Evolutionary conservation across 2,329 filamentous ascomycete genomes (phyloP), one percentile per base, ranked within the genome.

Genomic region (Calonectria naviculata): DNA sequence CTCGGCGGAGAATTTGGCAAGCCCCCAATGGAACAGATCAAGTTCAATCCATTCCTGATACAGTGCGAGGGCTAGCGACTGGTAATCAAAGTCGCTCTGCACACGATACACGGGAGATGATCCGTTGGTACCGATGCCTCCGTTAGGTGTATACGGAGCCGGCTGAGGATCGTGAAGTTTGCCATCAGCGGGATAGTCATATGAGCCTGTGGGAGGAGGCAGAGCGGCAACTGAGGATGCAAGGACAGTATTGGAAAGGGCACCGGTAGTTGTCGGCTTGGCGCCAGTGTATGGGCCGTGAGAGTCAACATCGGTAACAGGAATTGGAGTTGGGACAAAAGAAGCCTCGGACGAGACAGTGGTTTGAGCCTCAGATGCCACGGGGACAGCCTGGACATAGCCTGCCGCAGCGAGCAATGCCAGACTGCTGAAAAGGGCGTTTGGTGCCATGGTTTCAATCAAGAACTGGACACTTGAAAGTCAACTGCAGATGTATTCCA

Each of bases 41-140:
- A 97, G 87, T 83, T 97, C 94, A 65, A 96, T 95, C 89, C 91
- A 97, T 82, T 97, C 94, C 77, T 95, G 93, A 80, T 96, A 95
- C 0, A 96, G 85, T 15, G 89, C 93, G 15, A 97, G 86, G 0
- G 91, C 89, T 34, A 97, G 87, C 0, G 93, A 95, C 80, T 96
- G 88, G 80, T 93, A 97, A 81, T 97, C 94, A 79, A 95, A 97
- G 78, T 97, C 94, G 73, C 92, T 94, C 77, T 94, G 88, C 0
- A 94, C 91, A 71, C 93, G 91, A 82, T 96, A 96, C 1, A 95
- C 90, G 2, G 94, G 94, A 49, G 88, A 87, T 9, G 90, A 89
- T n/a, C 93, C 93, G 71, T 96, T 95, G 49, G 93, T 95, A 3
- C 93, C 94, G 1, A 93, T 82, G 15, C 94, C 94, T 68, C 94